phyloP scores from a whole-genome alignment of 148 eudicot genomes.

The Chenopodium suecicum region DNA sequence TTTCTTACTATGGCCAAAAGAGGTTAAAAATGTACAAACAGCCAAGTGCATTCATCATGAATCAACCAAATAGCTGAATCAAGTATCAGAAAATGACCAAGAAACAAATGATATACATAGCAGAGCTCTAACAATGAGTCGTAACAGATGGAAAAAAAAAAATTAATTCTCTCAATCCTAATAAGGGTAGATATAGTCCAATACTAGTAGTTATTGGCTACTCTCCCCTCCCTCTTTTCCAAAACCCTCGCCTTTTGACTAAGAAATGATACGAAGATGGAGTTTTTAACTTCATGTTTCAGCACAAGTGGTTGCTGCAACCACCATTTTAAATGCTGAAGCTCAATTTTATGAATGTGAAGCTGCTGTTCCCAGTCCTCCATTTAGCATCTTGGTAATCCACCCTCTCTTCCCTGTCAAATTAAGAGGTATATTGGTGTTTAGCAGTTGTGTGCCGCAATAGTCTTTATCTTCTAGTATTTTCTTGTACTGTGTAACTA shows the following conservation, averaged over 20 bases:
- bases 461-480: background rate
- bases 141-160: background rate
- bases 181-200: background rate
- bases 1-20: background rate
- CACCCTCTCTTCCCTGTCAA: too few relatives aligned
- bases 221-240: background rate
- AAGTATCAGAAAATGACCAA: background rate
- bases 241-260: background rate
- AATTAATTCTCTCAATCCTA: background rate
- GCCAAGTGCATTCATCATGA: background rate
- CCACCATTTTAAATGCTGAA: background rate
- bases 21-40: background rate
- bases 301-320: background rate
- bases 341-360: background rate
- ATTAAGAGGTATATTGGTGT: too few relatives aligned
- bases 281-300: background rate
- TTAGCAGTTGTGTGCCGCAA: background rate
- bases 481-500: background rate
- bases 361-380: background rate
- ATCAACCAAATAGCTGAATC: background rate
- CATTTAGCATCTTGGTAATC: background rate
- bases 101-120: background rate
- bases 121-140: background rate
- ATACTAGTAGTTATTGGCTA: background rate
- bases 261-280: background rate